Evolutionary conservation across 306 rosid species (phyloP).

Genomic region (Trichosanthes truncata): DNA sequence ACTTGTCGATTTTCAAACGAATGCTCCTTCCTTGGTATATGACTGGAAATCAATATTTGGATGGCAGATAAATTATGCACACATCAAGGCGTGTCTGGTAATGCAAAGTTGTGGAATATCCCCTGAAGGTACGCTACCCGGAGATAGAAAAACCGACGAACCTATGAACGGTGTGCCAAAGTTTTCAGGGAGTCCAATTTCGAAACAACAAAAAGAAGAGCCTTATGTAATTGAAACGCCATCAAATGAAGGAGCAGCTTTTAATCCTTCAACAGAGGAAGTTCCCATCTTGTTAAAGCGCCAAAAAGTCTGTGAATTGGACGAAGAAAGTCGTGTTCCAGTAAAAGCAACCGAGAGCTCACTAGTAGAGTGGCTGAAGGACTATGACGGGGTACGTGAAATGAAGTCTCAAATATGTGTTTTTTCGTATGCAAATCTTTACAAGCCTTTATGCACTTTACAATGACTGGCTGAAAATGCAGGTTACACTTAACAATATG

Average conservation of each 20-base stretch:
- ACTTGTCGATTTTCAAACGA: neutral
- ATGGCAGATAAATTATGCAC: slow-evolving; percentile 55
- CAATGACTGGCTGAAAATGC: slow-evolving; percentile 22
- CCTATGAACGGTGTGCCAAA: slow-evolving; percentile 13
- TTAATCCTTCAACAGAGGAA: slow-evolving; percentile 22
- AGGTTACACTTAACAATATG: slow-evolving; percentile 44
- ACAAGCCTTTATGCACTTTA: neutral
- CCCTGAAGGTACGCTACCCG: slow-evolving; percentile 20
- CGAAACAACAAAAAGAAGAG: slow-evolving; percentile 9
- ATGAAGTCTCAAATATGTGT: slow-evolving; percentile 2
- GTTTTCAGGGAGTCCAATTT: slow-evolving; percentile 16
- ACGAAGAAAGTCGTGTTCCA: slow-evolving; percentile 18
- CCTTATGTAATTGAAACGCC: slow-evolving; percentile 14
- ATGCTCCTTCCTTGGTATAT: neutral
- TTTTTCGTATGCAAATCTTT: slow-evolving; percentile 5
- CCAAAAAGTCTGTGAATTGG: slow-evolving; percentile 30
- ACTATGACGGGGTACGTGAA: slow-evolving; percentile 43
- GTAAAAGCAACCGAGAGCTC: slow-evolving; percentile 53
- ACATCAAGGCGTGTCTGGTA: slow-evolving; percentile 49
- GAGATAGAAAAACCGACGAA: slow-evolving; percentile 21
- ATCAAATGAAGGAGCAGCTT: slow-evolving; percentile 17
- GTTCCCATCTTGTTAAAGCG: slow-evolving; percentile 34
- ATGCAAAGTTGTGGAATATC: slow-evolving; percentile 43
- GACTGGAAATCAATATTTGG: slow-evolving; percentile 11
- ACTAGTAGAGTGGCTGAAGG: slow-evolving; percentile 55